Base-by-base conservation (phyloP, 257 asterid genomes). In the Rubia yunnanensis region DNA sequence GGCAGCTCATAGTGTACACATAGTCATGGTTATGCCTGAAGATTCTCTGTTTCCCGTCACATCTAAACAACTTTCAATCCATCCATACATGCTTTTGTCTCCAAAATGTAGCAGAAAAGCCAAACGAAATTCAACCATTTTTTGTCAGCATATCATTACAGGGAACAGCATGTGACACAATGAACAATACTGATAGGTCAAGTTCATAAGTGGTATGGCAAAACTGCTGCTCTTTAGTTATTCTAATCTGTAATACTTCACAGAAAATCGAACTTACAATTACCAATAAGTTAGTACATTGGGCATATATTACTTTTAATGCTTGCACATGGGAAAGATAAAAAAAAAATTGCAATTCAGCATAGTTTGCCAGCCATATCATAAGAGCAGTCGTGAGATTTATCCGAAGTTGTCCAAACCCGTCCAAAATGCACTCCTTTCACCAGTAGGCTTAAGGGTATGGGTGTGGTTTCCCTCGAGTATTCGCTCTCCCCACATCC, bases 1-100 rank as follows among this genome's bases (percentile, higher is more conserved):
- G 59, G 59, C 59, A 50, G 57, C 27, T 18, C 57, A 50, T 50
- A 39, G 54, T n/a, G n/a, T n/a, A n/a, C n/a, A n/a, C n/a, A n/a
- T n/a, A 50, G 5, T 50, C 27, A 50, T 22, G 8, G 13, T 18
- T 22, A 20, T 50, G 27, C n/a, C 24, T 50, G 27, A 50, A 18
- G 57, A 50, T 50, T 22, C 28, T 53, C 0, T 56, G 31, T 56
- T 56, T 18, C n/a, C 22, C 10, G 18, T 56, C 62, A 56, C 62
- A 27, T 56, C 38, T 7, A 13, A 56, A 56, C 62, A 56, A 28
- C 36, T 60, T 60, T 36, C 23, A 7, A 3, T 3, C 27, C 23
- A 34, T 41, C 23, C 48, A n/a, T 18, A 20, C 28, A n/a, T 20
- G 39, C 52, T 20, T 60, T 35, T 60, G 46, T 35, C 24, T 10